Percentiles rank a stretch among this genome's conserved stretches.
Evolutionary conservation across 441 rosid species (phyloP).

Genomic region (Arabidopsis lyrata): DNA sequence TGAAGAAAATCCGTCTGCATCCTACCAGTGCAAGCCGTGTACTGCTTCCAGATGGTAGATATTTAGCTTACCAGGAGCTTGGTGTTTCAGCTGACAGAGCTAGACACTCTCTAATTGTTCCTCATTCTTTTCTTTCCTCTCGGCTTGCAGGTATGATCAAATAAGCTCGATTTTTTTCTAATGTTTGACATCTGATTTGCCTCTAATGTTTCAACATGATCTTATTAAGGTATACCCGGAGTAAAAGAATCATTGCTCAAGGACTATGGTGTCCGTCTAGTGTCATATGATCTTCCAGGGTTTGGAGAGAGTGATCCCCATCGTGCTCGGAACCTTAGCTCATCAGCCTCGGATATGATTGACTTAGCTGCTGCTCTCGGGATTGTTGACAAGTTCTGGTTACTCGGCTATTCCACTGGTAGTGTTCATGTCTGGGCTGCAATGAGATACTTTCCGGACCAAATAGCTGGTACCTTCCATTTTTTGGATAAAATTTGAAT

Average conservation of each 20-base stretch:
- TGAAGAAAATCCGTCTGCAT: constrained; percentile 70
- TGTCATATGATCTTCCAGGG: constrained; percentile 81
- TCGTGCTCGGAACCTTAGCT: constrained; percentile 66
- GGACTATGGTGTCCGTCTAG: constrained; percentile 72
- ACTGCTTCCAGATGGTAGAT: constrained; percentile 89
- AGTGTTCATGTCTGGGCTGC: constrained; percentile 81
- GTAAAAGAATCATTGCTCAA: constrained; percentile 69
- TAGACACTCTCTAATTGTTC: constrained; percentile 73
- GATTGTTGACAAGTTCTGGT: constrained; percentile 65
- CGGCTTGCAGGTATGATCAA: constrained; percentile 75
- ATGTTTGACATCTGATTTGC: constrained; percentile 4
- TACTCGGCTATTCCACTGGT: constrained; percentile 68
- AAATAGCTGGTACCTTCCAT: constrained; percentile 61
- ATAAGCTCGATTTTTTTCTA: not conserved
- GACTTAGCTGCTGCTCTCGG: constrained; percentile 61
- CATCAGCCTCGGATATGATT: constrained; percentile 70
- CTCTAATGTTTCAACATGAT: constrained; percentile 29
- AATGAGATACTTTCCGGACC: constrained; percentile 63
- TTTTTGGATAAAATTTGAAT: constrained; percentile 1
- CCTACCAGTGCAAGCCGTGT: constrained; percentile 72
- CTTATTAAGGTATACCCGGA: constrained; percentile 75
- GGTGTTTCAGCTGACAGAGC: constrained; percentile 84
- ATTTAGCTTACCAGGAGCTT: constrained; percentile 73
- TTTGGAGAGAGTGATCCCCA: constrained; percentile 85
- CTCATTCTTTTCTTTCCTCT: constrained; percentile 91